Conservation (phyloP, 345 rosid species). For the Pistacia integerrima region DNA sequence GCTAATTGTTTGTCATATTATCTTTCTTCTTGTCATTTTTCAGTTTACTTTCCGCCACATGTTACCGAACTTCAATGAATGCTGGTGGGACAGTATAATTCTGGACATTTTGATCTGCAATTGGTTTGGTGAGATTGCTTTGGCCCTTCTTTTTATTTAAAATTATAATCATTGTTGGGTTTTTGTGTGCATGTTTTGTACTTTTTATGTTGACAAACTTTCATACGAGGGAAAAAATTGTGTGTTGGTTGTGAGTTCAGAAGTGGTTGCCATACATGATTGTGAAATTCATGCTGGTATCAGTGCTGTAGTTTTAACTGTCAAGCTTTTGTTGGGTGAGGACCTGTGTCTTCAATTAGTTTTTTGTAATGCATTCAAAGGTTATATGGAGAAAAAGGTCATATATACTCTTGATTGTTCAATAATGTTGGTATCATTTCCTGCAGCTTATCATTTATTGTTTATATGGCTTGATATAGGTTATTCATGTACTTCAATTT, state of each 20-base stretch:
- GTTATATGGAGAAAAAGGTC: neutral
- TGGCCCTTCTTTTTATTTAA: neutral
- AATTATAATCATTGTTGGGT: neutral
- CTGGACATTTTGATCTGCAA: constrained; percentile 96
- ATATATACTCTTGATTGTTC: neutral
- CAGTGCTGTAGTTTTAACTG: neutral
- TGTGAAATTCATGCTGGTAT: neutral
- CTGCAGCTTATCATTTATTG: neutral
- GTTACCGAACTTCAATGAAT: constrained; percentile 98
- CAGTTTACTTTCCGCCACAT: constrained; percentile 98
- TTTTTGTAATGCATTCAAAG: constrained; percentile 1
- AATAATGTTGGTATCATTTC: neutral
- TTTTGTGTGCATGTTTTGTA: neutral
- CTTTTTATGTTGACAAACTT: neutral
- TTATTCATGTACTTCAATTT: neutral
- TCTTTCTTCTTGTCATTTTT: constrained; percentile 17
- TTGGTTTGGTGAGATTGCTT: constrained; percentile 87
- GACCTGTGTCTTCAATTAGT: neutral
- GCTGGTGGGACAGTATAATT: constrained; percentile 99
- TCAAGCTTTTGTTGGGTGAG: neutral
- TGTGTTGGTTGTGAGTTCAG: neutral
- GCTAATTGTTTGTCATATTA: constrained; percentile 14
- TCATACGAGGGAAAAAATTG: neutral
- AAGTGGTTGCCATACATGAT: neutral
- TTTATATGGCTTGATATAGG: neutral